phyloP scores from a whole-genome alignment of 2,329 filamentous ascomycete species.

The Coniochaeta sp. region DNA sequence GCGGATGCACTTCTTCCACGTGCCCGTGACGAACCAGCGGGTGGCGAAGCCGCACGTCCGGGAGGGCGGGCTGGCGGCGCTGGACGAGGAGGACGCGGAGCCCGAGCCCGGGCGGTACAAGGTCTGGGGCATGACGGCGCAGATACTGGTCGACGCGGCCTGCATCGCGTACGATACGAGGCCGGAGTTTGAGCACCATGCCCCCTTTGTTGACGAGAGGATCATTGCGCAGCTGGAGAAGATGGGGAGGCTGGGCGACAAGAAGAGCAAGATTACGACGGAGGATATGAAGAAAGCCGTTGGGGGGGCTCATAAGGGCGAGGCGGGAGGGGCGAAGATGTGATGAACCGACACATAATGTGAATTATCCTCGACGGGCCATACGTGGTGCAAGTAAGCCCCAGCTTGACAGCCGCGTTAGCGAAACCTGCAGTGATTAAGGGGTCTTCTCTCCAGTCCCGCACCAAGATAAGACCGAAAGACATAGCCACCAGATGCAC shows the following conservation, averaged over 20 bases:
- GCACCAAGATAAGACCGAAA: too few species aligned
- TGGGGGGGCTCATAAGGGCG: constrained; percentile 5
- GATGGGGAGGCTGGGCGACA: constrained; percentile 38
- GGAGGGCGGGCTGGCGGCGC: constrained; percentile 33
- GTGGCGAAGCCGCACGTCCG: constrained; percentile 51
- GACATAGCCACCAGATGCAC: background rate
- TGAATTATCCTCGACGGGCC: too few species aligned
- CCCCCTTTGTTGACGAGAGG: constrained; percentile 43
- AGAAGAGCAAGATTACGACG: constrained; percentile 28
- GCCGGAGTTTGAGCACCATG: constrained; percentile 73
- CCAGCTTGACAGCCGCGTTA: too few species aligned
- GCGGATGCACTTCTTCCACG: constrained; percentile 87
- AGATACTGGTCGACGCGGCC: constrained; percentile 83
- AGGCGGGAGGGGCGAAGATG: constrained; percentile 27
- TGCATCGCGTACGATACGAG: constrained; percentile 74
- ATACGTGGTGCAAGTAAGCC: too few species aligned
- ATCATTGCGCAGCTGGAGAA: constrained; percentile 39
- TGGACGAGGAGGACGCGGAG: constrained; percentile 36
- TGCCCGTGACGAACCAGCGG: constrained; percentile 66
- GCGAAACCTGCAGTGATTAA: too few species aligned
- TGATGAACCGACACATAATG: constrained; percentile 9
- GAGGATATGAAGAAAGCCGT: constrained; percentile 27
- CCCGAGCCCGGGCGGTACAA: constrained; percentile 56
- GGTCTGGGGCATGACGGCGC: constrained; percentile 92
- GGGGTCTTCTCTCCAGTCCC: too few species aligned